phyloP scores from a whole-genome alignment of 1,284 basidiomycete genomes.

The Omphalotus olearius region DNA sequence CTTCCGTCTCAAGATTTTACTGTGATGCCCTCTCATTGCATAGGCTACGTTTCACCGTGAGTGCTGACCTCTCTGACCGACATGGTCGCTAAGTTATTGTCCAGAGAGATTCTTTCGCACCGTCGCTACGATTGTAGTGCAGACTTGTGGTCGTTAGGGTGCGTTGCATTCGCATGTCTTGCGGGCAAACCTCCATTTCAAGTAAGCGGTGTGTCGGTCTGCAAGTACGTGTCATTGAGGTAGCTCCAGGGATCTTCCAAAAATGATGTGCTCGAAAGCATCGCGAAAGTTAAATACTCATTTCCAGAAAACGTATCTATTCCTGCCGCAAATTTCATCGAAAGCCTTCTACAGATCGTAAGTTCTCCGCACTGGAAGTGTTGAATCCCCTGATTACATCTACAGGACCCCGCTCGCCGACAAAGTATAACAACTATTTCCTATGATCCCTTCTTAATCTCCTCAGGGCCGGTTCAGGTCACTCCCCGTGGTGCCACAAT shows the following conservation, averaged over 20 bases:
- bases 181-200: constrained; percentile 24
- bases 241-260: background rate
- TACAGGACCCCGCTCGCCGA: constrained; percentile 25
- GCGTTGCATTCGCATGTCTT: constrained; percentile 27
- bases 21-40: constrained; percentile 13
- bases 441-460: constrained; percentile 28
- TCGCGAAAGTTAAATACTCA: constrained; percentile 16
- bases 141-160: constrained; percentile 40
- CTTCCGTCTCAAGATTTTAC: constrained; percentile 19
- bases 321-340: constrained; percentile 22
- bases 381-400: background rate
- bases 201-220: constrained; percentile 12
- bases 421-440: constrained; percentile 22
- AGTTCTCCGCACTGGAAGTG: constrained; percentile 3
- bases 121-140: constrained; percentile 25
- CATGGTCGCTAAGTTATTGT: no score
- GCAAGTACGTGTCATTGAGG: background rate
- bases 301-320: constrained; percentile 19
- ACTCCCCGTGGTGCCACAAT: background rate
- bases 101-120: constrained; percentile 29
- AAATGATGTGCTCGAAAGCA: constrained; percentile 14
- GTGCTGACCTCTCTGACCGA: constrained; percentile 4
- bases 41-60: constrained; percentile 32
- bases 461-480: constrained; percentile 18
- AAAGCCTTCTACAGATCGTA: constrained; percentile 25